Conservation (phyloP, 179 eudicot species). For the Pouteria campechiana region DNA sequence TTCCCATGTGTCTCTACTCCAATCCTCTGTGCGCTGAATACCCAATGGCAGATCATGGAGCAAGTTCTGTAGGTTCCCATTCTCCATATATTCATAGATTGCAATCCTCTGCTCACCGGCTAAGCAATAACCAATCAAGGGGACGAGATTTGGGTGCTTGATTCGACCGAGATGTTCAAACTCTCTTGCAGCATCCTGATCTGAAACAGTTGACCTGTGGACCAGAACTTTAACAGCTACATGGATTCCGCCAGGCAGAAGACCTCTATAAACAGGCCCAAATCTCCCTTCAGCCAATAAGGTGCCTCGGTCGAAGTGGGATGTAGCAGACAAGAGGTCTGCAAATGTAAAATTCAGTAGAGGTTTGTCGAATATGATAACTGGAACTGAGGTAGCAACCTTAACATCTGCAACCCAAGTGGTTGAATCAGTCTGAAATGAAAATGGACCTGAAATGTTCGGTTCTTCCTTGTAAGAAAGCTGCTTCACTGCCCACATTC, state of each 20-base stretch:
- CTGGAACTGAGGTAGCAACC: constrained; percentile 43
- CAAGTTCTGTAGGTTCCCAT: constrained; percentile 52
- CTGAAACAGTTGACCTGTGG: constrained; percentile 45
- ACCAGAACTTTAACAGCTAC: constrained; percentile 54
- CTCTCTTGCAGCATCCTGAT: constrained; percentile 53
- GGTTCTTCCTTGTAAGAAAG: constrained; percentile 26
- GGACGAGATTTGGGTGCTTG: constrained; percentile 55
- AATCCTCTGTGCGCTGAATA: constrained; percentile 34
- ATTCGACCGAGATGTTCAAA: constrained; percentile 45
- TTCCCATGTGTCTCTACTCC: constrained; percentile 57
- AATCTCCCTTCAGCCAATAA: constrained; percentile 53
- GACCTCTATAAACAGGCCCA: constrained; percentile 50
- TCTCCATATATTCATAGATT: constrained; percentile 53
- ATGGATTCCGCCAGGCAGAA: constrained; percentile 39
- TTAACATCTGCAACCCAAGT: constrained; percentile 68
- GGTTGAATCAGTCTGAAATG: constrained; percentile 61
- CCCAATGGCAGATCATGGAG: constrained; percentile 55
- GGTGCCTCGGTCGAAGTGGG: constrained; percentile 42
- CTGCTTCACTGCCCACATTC: constrained; percentile 45
- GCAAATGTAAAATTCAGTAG: constrained; percentile 51
- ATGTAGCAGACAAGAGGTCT: constrained; percentile 54
- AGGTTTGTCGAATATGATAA: constrained; percentile 56
- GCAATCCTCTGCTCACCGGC: constrained; percentile 64
- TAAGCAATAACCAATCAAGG: constrained; percentile 48
- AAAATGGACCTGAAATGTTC: constrained; percentile 43